Evolutionary conservation across 2,329 filamentous ascomycete genomes (phyloP).

Genomic region (Diaporthe vexans): DNA sequence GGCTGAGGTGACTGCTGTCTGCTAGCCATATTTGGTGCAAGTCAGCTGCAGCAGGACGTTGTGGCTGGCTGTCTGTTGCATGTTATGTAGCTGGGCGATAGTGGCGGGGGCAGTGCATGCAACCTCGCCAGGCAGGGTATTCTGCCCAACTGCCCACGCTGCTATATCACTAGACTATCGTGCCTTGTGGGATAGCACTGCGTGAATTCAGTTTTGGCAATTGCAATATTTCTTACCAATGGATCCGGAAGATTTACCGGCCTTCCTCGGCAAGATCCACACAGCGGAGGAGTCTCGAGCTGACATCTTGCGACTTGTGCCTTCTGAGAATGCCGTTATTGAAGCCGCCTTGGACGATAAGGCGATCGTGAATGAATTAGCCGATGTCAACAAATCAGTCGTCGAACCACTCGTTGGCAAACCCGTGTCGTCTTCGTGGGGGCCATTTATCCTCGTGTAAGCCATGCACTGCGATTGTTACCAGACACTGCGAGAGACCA

Average conservation of each 20-base stretch:
- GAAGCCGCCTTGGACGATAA: conserved; percentile 13
- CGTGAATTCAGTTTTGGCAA: background rate
- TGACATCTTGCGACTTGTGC: background rate
- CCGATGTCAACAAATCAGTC: background rate
- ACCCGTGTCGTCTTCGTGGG: too few relatives aligned
- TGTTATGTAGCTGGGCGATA: background rate
- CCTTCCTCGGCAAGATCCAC: background rate
- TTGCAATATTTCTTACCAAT: background rate
- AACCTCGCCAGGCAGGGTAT: background rate
- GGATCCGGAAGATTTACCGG: conserved; percentile 26
- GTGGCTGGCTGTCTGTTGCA: background rate
- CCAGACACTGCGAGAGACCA: background rate
- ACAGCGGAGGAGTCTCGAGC: conserved; percentile 4
- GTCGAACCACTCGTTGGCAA: background rate
- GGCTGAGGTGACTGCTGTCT: background rate
- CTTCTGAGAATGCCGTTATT: background rate
- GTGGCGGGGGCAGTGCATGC: conserved; percentile 34
- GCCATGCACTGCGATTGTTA: background rate
- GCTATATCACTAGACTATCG: background rate
- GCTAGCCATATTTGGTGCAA: background rate
- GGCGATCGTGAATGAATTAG: background rate
- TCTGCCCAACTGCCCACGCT: background rate
- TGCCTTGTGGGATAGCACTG: too few relatives aligned
- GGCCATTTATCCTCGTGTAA: conserved; percentile 26
- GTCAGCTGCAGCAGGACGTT: background rate